phyloP scores from a whole-genome alignment of 2,329 filamentous ascomycete genomes.

The Ilyonectria destructans region DNA sequence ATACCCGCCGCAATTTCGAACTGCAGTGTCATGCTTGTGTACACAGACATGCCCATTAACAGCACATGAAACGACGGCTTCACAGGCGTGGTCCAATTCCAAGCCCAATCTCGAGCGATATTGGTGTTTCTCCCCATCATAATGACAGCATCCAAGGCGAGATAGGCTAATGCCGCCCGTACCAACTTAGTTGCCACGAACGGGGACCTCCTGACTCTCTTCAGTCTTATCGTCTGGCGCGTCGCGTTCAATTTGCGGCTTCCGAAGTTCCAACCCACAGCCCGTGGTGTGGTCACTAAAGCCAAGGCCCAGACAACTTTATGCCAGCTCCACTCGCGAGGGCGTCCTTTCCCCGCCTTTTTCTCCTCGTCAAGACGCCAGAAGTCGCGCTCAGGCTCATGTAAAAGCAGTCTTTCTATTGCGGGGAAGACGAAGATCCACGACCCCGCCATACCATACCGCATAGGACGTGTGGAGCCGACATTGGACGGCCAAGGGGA shows the following conservation, averaged over 20 bases:
- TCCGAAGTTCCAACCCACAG: constrained; percentile 35
- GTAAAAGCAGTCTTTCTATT: constrained; percentile 30
- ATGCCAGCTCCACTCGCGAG: constrained; percentile 19
- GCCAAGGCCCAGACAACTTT: constrained; percentile 32
- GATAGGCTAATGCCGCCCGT: constrained; percentile 18
- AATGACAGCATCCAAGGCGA: constrained; percentile 24
- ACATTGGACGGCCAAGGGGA: constrained; percentile 33
- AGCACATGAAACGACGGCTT: constrained; percentile 13
- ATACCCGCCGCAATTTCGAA: constrained; percentile 32
- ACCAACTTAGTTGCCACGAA: constrained; percentile 5
- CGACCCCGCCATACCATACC: constrained; percentile 35
- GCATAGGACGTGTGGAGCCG: constrained; percentile 29
- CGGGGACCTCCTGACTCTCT: neutral
- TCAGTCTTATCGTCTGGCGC: neutral
- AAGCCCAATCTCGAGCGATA: constrained; percentile 18
- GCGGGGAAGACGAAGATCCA: constrained; percentile 36
- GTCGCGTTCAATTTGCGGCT: constrained; percentile 17
- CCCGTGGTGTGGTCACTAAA: constrained; percentile 27
- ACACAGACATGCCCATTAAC: constrained; percentile 26
- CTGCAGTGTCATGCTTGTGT: constrained; percentile 30
- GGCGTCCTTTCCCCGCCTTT: neutral
- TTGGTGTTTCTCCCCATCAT: constrained; percentile 3
- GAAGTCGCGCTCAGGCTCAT: constrained; percentile 29
- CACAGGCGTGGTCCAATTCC: neutral
- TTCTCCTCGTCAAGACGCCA: constrained; percentile 29